Conservation (phyloP, 768 basidiomycete genomes). For the Goffeauzyma gilvescens region DNA sequence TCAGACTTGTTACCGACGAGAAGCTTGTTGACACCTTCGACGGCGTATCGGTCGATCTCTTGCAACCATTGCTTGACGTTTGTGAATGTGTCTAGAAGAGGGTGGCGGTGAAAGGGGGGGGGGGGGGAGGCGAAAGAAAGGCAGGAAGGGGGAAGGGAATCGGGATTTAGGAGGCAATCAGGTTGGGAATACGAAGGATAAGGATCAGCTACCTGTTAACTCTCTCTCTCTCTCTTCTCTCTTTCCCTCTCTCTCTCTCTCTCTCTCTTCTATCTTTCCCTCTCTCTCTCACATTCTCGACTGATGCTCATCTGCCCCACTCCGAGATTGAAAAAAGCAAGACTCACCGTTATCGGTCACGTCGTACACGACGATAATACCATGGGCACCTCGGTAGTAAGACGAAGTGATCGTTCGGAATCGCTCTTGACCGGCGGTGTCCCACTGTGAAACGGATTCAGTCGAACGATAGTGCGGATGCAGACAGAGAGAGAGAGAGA, state of each 20-base stretch:
- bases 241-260: constrained; percentile 3
- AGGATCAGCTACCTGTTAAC: too few relatives aligned
- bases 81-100: constrained; percentile 17
- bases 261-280: too few relatives aligned
- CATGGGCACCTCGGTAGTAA: constrained; percentile 98
- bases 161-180: too few relatives aligned
- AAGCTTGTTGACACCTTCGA: constrained; percentile 97
- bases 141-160: too few relatives aligned
- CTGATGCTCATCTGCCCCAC: too few relatives aligned
- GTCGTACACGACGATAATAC: constrained; percentile 94
- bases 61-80: constrained; percentile 93
- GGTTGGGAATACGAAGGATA: too few relatives aligned
- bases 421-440: constrained; percentile 95
- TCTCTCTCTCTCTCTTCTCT: too few relatives aligned
- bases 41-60: constrained; percentile 96
- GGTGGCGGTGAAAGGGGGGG: too few relatives aligned
- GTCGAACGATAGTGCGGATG: not conserved
- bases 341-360: constrained; percentile 49
- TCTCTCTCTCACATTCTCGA: not conserved
- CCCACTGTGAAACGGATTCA: constrained; percentile 49
- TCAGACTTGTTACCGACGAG: constrained; percentile 98
- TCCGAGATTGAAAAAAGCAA: not conserved
- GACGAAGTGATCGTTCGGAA: constrained; percentile 97
- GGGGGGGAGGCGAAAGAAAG: too few relatives aligned
- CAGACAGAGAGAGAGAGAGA: not conserved